Evolutionary conservation across 202 grass and related monocot species (phyloP).

Genomic region (Carex arenaria): DNA sequence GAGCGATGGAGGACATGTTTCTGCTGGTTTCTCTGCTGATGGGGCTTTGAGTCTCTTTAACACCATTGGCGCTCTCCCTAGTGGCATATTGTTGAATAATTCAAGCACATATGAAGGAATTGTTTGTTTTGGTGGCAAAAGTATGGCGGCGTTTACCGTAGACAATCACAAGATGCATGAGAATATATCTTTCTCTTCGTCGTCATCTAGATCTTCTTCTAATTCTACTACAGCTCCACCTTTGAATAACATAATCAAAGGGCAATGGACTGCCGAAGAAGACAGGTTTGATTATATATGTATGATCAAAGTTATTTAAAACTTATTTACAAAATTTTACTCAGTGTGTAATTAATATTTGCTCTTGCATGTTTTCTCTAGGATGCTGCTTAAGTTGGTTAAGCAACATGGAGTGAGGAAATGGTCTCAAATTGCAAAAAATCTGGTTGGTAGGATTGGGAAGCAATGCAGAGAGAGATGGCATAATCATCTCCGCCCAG

Average conservation of each 20-base stretch:
- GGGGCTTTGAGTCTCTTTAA: not conserved
- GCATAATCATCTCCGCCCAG: conserved; percentile 54
- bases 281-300: conserved; percentile 14
- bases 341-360: not conserved
- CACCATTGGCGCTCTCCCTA: conserved; percentile 7
- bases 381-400: conserved; percentile 32
- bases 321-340: not conserved
- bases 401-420: conserved; percentile 41
- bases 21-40: not conserved
- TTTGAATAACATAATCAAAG: conserved; percentile 27
- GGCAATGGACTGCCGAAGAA: conserved; percentile 30
- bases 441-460: conserved; percentile 36
- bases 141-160: not conserved
- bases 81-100: conserved; percentile 24
- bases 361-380: not conserved
- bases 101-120: conserved; percentile 23
- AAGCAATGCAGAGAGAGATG: conserved; percentile 59
- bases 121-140: not conserved
- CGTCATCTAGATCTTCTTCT: conserved; percentile 12
- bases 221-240: not conserved
- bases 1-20: not conserved
- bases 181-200: not conserved
- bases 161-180: not conserved
- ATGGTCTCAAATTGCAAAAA: conserved; percentile 46
- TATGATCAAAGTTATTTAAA: not conserved